Percentiles rank a stretch among this genome's conserved stretches.
Evolutionary conservation across 164 flowering plant species (phyloP).

Genomic region (Aristolochia contorta): DNA sequence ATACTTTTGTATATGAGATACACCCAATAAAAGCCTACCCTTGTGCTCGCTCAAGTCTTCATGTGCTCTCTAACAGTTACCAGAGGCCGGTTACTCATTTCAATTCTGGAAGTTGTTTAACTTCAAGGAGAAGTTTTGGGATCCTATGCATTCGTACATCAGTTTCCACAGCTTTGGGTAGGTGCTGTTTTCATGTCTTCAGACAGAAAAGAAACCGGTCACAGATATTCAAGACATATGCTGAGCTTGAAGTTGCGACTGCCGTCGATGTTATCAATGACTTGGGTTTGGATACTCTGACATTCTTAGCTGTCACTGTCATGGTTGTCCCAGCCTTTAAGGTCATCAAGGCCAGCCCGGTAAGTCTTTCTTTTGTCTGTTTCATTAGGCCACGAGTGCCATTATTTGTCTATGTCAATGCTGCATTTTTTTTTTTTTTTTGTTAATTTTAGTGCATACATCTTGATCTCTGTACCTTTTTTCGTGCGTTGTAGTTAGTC

Average conservation of each 20-base stretch:
- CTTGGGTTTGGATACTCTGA: conserved; percentile 89
- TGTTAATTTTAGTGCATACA: neutral
- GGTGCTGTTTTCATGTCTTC: conserved; percentile 19
- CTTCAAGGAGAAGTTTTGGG: conserved; percentile 3
- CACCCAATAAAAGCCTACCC: conserved; percentile 18
- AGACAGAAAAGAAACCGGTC: conserved; percentile 6
- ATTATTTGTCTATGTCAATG: too few relatives aligned
- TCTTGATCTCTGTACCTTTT: too few relatives aligned
- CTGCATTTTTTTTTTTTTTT: neutral
- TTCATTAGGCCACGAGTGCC: too few relatives aligned
- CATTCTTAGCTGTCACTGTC: conserved; percentile 84
- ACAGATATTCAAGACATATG: conserved; percentile 27
- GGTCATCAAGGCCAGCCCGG: conserved; percentile 83
- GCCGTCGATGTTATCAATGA: conserved; percentile 95
- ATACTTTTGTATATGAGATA: conserved; percentile 18
- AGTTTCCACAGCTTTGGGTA: conserved; percentile 15
- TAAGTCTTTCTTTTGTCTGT: conserved; percentile 26
- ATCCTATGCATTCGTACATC: too few relatives aligned
- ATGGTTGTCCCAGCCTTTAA: conserved; percentile 84
- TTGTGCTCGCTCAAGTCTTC: conserved; percentile 16
- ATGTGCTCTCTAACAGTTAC: conserved; percentile 13
- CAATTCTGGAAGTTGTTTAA: conserved; percentile 17
- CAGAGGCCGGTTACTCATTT: conserved; percentile 14
- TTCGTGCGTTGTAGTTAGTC: too few relatives aligned
- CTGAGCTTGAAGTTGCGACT: conserved; percentile 55